A percentile compares a stretch with the other conserved stretches of the same genome.
These are phyloP conservation scores for Solanum chacoense DNA, from an alignment of 305 asterid genomes.

Conservation along the genomic window DNA sequence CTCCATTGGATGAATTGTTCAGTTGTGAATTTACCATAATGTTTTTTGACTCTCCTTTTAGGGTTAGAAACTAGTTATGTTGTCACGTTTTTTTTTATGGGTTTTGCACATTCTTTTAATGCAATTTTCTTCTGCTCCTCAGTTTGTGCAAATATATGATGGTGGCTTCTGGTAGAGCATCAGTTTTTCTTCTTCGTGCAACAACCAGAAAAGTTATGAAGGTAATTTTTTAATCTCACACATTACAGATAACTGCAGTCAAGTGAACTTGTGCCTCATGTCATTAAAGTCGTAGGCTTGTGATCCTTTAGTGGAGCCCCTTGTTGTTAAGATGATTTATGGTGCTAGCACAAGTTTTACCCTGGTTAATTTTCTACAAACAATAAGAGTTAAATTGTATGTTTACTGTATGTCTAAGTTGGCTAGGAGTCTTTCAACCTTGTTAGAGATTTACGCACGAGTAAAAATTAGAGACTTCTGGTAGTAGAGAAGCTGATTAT, in stretches of 20 bases:
- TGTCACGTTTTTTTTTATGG: neutral
- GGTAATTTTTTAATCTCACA: constrained; percentile 24
- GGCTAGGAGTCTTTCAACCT: neutral
- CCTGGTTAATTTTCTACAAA: neutral
- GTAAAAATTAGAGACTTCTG: neutral
- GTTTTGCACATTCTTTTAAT: neutral
- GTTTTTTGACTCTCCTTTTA: neutral
- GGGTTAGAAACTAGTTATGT: neutral
- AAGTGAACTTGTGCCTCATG: constrained; percentile 16
- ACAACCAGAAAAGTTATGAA: constrained; percentile 37
- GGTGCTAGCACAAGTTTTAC: neutral
- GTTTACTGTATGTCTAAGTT: neutral
- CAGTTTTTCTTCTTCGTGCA: constrained; percentile 51
- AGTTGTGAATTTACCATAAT: neutral
- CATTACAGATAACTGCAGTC: constrained; percentile 8
- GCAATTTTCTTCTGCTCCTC: constrained; percentile 1
- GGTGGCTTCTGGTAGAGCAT: constrained; percentile 90
- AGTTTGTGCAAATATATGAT: constrained; percentile 42
- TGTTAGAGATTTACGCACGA: neutral
- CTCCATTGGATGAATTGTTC: neutral
- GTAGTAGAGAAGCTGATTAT: neutral
- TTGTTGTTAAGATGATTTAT: neutral
- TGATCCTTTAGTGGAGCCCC: neutral
- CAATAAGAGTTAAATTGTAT: neutral
- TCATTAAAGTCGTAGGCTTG: constrained; percentile 32